Evolutionary conservation across 352 stramenopile species (phyloP).

Genomic region (Phytophthora ramorum): DNA sequence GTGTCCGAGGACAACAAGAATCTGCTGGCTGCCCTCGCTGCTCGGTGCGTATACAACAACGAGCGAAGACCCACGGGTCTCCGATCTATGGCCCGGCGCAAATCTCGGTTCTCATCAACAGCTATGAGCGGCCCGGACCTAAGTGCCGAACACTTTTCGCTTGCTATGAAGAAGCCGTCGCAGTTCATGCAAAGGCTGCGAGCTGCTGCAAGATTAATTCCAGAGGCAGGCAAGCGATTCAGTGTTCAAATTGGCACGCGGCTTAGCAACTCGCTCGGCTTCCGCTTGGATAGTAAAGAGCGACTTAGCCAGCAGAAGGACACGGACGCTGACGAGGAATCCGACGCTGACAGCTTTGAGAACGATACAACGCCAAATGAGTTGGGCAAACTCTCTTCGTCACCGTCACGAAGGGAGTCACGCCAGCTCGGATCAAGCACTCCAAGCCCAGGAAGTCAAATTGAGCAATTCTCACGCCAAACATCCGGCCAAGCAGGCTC

Average conservation of each 20-base stretch:
- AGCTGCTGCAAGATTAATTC: conserved; percentile 20
- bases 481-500: conserved; percentile 18
- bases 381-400: conserved; percentile 5
- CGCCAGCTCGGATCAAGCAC: conserved; percentile 5
- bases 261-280: conserved; percentile 21
- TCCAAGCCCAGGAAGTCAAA: conserved; percentile 3
- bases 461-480: conserved; percentile 7
- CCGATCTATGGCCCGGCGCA: conserved; percentile 32
- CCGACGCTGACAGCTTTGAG: conserved; percentile 35
- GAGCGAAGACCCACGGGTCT: conserved; percentile 8
- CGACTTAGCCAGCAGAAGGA: conserved; percentile 19
- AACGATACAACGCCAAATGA: conserved; percentile 13
- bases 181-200: conserved; percentile 25
- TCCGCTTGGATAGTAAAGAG: conserved; percentile 26
- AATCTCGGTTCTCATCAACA: conserved; percentile 31
- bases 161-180: conserved; percentile 6
- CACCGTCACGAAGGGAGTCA: conserved; percentile 21
- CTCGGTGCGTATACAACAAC: conserved; percentile 42
- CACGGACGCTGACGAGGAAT: conserved; percentile 24
- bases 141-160: conserved; percentile 24
- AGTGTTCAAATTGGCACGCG: conserved; percentile 31
- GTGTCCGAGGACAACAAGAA: conserved; percentile 24
- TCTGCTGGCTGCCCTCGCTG: conserved; percentile 31
- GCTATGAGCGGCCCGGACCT: conserved; percentile 28
- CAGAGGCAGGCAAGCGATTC: conserved; percentile 30